Evolutionary conservation across 2,329 filamentous ascomycete genomes (phyloP).

Genomic region (Ophioceras dolichostomum): DNA sequence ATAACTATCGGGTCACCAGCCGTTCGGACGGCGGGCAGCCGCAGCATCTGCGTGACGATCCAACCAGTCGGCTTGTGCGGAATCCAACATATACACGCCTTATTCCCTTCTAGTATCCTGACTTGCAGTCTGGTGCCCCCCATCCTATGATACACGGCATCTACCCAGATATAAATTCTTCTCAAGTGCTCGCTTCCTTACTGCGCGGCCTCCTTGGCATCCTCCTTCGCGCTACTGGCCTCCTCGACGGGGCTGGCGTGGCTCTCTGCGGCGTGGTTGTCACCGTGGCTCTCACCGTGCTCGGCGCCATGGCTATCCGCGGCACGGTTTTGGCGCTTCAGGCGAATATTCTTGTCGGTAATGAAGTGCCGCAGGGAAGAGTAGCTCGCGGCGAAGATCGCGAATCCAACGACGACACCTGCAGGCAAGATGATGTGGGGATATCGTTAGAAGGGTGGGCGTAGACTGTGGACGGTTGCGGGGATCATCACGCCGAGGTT

Average conservation of each 20-base stretch:
- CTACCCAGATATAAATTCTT: too few species aligned
- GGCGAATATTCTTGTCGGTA: constrained; percentile 85
- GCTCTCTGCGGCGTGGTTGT: constrained; percentile 19
- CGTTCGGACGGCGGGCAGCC: too few species aligned
- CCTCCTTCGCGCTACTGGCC: constrained; percentile 4
- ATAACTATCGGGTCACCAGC: too few species aligned
- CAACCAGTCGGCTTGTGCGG: too few species aligned
- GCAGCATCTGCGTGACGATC: too few species aligned
- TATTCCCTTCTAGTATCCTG: too few species aligned
- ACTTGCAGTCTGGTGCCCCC: background rate
- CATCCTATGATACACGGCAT: background rate
- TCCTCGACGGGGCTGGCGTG: constrained; percentile 7
- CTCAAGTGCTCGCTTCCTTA: background rate
- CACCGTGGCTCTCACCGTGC: constrained; percentile 4
- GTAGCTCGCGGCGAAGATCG: constrained; percentile 70
- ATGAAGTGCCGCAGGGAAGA: constrained; percentile 71
- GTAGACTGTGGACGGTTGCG: too few species aligned
- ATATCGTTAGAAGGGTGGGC: too few species aligned
- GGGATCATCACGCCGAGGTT: too few species aligned
- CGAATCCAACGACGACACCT: constrained; percentile 83
- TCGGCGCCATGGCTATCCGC: constrained; percentile 23
- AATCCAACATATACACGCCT: too few species aligned
- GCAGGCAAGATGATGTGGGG: too few species aligned
- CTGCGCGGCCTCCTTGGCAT: constrained; percentile 3
- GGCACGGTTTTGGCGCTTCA: constrained; percentile 56